These are phyloP conservation scores for Epichloe baconii DNA, from an alignment of 2,329 filamentous ascomycete genomes.

Conservation along the genomic window DNA sequence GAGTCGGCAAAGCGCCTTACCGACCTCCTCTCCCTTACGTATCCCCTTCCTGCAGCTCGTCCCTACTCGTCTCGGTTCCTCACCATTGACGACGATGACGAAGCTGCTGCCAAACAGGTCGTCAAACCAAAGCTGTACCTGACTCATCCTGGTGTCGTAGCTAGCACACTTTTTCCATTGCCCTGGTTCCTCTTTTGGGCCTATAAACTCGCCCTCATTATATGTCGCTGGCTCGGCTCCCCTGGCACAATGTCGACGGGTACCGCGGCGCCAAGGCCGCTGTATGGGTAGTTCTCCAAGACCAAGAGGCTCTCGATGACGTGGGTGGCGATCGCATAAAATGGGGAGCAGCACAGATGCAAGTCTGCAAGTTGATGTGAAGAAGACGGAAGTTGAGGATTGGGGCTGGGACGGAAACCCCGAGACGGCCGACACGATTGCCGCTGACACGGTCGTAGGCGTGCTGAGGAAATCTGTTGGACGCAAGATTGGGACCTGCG, in stretches of 20 bases:
- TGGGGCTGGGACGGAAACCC: conserved; percentile 62
- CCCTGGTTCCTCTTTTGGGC: conserved; percentile 53
- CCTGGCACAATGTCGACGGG: conserved; percentile 70
- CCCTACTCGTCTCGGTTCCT: conserved; percentile 47
- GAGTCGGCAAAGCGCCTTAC: conserved; percentile 80
- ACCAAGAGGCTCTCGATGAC: conserved; percentile 47
- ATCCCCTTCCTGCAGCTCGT: conserved; percentile 48
- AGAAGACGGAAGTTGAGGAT: conserved; percentile 70
- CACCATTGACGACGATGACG: conserved; percentile 15
- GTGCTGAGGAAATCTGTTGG: conserved; percentile 39
- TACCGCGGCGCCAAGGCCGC: conserved; percentile 67
- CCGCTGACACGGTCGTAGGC: conserved; percentile 30
- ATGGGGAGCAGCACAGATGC: conserved; percentile 64
- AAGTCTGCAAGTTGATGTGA: conserved; percentile 45
- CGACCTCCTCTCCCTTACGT: conserved; percentile 68
- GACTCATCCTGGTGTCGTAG: conserved; percentile 76
- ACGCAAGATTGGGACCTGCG: conserved; percentile 43
- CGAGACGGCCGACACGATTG: conserved; percentile 29
- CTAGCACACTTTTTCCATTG: conserved; percentile 68
- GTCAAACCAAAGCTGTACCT: conserved; percentile 55
- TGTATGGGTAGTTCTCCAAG: conserved; percentile 64
- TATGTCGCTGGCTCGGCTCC: conserved; percentile 67
- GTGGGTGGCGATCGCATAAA: conserved; percentile 47
- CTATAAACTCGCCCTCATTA: conserved; percentile 54
- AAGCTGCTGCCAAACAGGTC: conserved; percentile 2